Base-by-base conservation (phyloP, 2,329 filamentous ascomycete species). In the Rutstroemia sp. region DNA sequence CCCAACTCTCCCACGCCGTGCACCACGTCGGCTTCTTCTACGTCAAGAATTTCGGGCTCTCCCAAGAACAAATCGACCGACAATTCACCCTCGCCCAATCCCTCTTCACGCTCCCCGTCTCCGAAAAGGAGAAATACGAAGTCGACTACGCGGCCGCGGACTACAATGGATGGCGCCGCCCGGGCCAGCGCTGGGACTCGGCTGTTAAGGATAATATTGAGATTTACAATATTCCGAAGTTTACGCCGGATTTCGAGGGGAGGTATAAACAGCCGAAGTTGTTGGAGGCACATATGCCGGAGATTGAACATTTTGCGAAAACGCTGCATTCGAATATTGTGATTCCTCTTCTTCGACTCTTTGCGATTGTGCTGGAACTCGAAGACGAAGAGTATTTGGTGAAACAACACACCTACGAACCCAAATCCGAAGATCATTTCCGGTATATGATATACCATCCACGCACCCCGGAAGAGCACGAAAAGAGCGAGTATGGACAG, bases 11-110 rank as follows among this genome's bases (percentile, higher is more conserved):
- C 17, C 75, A 81, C 60, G 79, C 79, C 3, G 75, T 78, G 0
- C 70, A 72, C 38, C 63, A 75, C 52, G 70, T 75, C 61, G 79
- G 81, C 0, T 81, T 85, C 71, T 86, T 85, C 70, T 84, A 84
- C 59, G 77, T 85, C 19, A 78, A 77, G 57, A 83, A 84, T 68
- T 84, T 80, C 59, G 81, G 81, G 34, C 73, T 86, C n/a, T 71
- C 70, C 0, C 80, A 84, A 65, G 80, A 83, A 48, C 73, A 82
- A 64, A 75, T 86, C 1, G 77, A 85, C 60, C 72, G 73, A 5
- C 82, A 86, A 60, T 86, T 84, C 59, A 79, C 81, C 12, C 75
- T 86, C 2, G 82, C 77, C 1, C 79, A 80, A 57, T 73, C 78
- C 38, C 76, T 86, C 59, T 84, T 84, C 63, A 66, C 76, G 4